Base-by-base conservation (phyloP, 495 filamentous ascomycete genomes). In the Penicillium manginii region DNA sequence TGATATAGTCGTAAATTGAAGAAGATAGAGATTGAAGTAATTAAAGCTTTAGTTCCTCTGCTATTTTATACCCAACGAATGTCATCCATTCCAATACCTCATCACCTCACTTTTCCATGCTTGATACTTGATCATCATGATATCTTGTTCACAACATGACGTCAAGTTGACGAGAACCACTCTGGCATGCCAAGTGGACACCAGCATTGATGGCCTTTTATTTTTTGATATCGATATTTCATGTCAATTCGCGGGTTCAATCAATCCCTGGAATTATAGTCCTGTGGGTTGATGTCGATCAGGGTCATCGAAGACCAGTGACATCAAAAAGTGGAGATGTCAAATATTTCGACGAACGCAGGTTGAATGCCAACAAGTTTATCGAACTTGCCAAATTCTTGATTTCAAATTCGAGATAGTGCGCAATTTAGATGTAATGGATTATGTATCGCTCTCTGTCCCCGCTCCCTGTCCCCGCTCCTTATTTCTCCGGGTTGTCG, bases 321-420 rank as follows among this genome's bases (percentile, higher is more conserved):
- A 57, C 54, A 57, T 57, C 54, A 57, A 50, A 31, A 32, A 42
- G 45, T 57, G 42, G 32, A 12, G 43, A 9, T 12, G 9, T 37
- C 12, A 37, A 37, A n/a, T 2, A 1, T 14, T 37, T 37, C 15
- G 35, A n/a, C 35, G 15, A 37, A 37, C 35, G 35, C 11, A 37
- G 35, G 15, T 8, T 37, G 26, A 29, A 37, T 14, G 5, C 35
- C 35, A 37, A 37, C 35, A 29, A 4, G 26, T 8, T 29, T 7
- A 29, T 29, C 6, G 26, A 2, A 29, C 2, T 29, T 1, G 9
- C 26, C 26, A 29, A 29, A 7, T 29, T 0, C 26, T 29, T 29
- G 26, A 29, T 29, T 8, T 29, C 26, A 29, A 7, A 8, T 1
- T 29, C 5, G n/a, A n/a, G n/a, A 5, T 29, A 29, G 2, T 29